Conservation (phyloP, 2,329 filamentous ascomycete species). For the Blastomyces parvus region DNA sequence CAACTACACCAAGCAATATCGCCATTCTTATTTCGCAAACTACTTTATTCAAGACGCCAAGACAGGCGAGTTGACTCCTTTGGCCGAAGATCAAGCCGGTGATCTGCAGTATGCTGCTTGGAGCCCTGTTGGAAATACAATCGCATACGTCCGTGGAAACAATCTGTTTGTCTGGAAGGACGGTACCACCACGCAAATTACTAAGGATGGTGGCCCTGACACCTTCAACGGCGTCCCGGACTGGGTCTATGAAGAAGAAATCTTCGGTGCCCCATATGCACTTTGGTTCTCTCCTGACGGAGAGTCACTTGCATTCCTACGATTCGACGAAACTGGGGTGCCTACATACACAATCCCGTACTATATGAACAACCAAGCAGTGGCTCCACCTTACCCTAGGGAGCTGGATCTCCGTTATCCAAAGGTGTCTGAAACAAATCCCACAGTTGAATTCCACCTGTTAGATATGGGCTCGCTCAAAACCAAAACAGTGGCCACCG, state of each 20-base stretch:
- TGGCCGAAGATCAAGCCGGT: slow-evolving; percentile 51
- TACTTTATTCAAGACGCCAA: slow-evolving; percentile 55
- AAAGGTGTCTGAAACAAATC: slow-evolving; percentile 59
- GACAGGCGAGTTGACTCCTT: slow-evolving; percentile 45
- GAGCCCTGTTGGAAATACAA: slow-evolving; percentile 47
- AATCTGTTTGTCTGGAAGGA: slow-evolving; percentile 52
- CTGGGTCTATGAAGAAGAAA: slow-evolving; percentile 86
- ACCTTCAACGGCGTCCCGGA: slow-evolving; percentile 88
- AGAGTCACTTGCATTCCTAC: slow-evolving; percentile 73
- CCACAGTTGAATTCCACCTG: slow-evolving; percentile 52
- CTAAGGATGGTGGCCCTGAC: slow-evolving; percentile 69
- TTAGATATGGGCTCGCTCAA: slow-evolving; percentile 44
- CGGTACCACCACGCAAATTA: slow-evolving; percentile 55
- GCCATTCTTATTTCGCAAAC: slow-evolving; percentile 58
- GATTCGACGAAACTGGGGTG: slow-evolving; percentile 70
- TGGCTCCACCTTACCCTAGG: slow-evolving; percentile 52
- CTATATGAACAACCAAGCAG: slow-evolving; percentile 50
- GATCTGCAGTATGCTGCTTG: slow-evolving; percentile 60
- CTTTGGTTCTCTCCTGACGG: slow-evolving; percentile 90
- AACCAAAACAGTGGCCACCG: slow-evolving; percentile 41
- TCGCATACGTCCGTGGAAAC: slow-evolving; percentile 60
- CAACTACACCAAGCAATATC: slow-evolving; percentile 60
- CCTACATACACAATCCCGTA: slow-evolving; percentile 57
- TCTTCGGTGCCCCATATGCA: slow-evolving; percentile 63
- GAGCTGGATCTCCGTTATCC: slow-evolving; percentile 58